phyloP scores from a whole-genome alignment of 805 yeast genomes.

The Sugiyamaella lignohabitans region DNA sequence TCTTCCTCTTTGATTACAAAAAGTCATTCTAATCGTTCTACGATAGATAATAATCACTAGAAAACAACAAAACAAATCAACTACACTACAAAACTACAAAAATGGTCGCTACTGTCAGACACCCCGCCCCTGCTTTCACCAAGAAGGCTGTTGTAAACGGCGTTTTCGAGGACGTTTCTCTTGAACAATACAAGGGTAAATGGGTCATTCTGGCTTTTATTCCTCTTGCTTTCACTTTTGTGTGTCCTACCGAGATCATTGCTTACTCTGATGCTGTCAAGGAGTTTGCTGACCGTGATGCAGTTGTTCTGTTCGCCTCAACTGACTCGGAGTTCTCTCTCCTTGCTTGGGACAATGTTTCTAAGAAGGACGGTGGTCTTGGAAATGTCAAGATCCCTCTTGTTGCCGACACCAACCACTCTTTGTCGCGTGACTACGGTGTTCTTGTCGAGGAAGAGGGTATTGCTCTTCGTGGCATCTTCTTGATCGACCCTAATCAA shows the following conservation, averaged over 20 bases:
- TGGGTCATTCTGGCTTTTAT: constrained; percentile 96
- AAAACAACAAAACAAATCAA: too few relatives aligned
- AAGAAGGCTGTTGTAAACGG: constrained; percentile 98
- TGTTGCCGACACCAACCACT: constrained; percentile 94
- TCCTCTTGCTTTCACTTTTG: constrained; percentile 99
- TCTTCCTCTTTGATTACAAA: too few relatives aligned
- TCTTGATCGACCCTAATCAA: constrained; percentile 96
- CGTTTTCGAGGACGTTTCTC: constrained; percentile 86
- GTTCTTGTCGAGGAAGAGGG: constrained; percentile 95
- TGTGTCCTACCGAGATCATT: constrained; percentile 98
- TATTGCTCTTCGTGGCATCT: constrained; percentile 95
- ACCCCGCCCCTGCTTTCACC: constrained; percentile 94
- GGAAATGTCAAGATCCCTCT: constrained; percentile 94
- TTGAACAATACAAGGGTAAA: constrained; percentile 95
- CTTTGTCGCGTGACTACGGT: constrained; percentile 93
- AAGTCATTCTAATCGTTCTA: too few relatives aligned
- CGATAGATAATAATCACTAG: too few relatives aligned
- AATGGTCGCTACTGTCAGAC: constrained; percentile 89
- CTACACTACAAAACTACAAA: too few relatives aligned
- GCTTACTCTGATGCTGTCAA: constrained; percentile 95
- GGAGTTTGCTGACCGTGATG: constrained; percentile 80
- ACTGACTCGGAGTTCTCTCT: constrained; percentile 97
- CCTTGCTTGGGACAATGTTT: constrained; percentile 96
- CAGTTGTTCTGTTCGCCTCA: constrained; percentile 90
- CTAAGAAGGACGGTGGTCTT: constrained; percentile 96